Conservation (phyloP, 2,329 filamentous ascomycete genomes). For the Aspergillus oerlinghausenensis region DNA sequence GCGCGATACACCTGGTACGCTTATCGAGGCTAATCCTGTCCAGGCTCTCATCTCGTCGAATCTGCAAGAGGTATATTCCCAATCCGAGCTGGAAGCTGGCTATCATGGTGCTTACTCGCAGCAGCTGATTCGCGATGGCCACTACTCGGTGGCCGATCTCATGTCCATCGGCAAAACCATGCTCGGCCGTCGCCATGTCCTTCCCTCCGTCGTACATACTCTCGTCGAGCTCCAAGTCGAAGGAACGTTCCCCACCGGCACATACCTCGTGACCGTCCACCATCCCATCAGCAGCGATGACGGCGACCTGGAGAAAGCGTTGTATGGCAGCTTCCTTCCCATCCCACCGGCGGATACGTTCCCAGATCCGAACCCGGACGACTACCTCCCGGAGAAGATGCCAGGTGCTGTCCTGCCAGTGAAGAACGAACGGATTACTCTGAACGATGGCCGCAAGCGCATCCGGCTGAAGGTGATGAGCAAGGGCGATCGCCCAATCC, state of each 20-base stretch:
- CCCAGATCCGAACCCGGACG: slow-evolving; percentile 57
- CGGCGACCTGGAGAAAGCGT: slow-evolving; percentile 76
- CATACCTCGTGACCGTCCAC: slow-evolving; percentile 91
- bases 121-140: slow-evolving; percentile 89
- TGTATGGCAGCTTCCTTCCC: slow-evolving; percentile 89
- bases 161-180: slow-evolving; percentile 89
- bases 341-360: slow-evolving; percentile 67
- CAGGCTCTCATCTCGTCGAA: slow-evolving; percentile 67
- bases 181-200: slow-evolving; percentile 87
- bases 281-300: slow-evolving; percentile 82
- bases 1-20: too few relatives aligned
- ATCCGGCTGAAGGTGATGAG: slow-evolving; percentile 74
- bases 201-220: slow-evolving; percentile 73
- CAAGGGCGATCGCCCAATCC: slow-evolving; percentile 82
- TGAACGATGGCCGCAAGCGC: slow-evolving; percentile 72
- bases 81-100: slow-evolving; percentile 3
- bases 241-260: slow-evolving; percentile 85
- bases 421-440: slow-evolving; percentile 59
- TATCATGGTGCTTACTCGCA: slow-evolving; percentile 2
- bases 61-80: slow-evolving; percentile 66
- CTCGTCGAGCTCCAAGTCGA: slow-evolving; percentile 87
- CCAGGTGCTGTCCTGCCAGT: slow-evolving; percentile 76
- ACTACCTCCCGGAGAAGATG: slow-evolving; percentile 63
- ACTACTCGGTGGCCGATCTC: slow-evolving; percentile 84
- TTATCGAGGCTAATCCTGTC: not conserved